phyloP scores from a whole-genome alignment of 176 grass and related monocot species.

The Themeda triandra region DNA sequence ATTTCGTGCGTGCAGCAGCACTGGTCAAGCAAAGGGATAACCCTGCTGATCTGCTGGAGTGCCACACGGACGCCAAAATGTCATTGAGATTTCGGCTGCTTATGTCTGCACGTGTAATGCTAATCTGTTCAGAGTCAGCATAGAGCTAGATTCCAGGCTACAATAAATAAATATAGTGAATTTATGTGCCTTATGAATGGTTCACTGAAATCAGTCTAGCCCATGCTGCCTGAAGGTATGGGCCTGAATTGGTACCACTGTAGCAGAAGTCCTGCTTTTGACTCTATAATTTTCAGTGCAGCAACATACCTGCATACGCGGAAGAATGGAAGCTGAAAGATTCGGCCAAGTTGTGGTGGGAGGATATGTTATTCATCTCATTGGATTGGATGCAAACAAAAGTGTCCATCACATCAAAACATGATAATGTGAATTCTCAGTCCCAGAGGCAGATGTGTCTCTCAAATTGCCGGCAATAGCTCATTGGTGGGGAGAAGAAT shows the following conservation, averaged over 20 bases:
- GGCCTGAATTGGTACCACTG: conserved; percentile 25
- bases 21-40: neutral
- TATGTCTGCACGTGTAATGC: neutral
- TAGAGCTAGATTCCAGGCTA: conserved; percentile 4
- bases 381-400: conserved; percentile 30
- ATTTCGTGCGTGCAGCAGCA: neutral
- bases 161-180: neutral
- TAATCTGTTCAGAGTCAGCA: neutral
- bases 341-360: conserved; percentile 26
- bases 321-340: conserved; percentile 52
- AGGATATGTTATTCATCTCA: conserved; percentile 25
- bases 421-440: conserved; percentile 8
- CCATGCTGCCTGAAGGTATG: conserved; percentile 49
- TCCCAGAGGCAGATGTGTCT: conserved; percentile 32
- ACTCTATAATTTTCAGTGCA: conserved; percentile 39
- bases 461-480: neutral
- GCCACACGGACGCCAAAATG: no score
- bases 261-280: conserved; percentile 42
- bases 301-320: conserved; percentile 43
- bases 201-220: conserved; percentile 30
- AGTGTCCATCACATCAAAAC: conserved; percentile 25
- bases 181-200: conserved; percentile 16
- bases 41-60: no score
- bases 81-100: no score
- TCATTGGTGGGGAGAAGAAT: conserved; percentile 30